Base-by-base conservation (phyloP, 176 grass and related monocot species). In the Areca catechu region DNA sequence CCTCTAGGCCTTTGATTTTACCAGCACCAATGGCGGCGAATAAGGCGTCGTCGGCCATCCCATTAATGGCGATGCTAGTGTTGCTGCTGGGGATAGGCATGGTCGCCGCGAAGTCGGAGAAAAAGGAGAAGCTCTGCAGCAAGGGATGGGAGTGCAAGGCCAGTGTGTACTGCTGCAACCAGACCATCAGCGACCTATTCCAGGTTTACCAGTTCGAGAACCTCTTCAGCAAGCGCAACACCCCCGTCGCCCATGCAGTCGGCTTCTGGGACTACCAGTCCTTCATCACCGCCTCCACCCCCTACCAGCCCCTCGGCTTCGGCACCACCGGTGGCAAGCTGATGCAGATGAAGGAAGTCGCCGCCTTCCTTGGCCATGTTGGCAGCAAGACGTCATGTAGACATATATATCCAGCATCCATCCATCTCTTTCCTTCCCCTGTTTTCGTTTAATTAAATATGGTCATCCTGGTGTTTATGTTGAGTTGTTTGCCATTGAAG, bases 291-390 rank as follows among this genome's bases (percentile, higher is more conserved):
- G 90, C 90, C 37, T 65, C 90, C 34, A 56, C 83, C 1, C 51
- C 69, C 49, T 95, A 67, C 57, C 69, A 90, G 82, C 77, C 86
- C 12, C 82, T 77, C 34, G 90, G 90, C 7, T 95, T 90, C 63
- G 76, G 86, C 49, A 95, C 90, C 71, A 90, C 86, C 18, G 86
- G 90, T 5, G 82, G 79, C 67, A 90, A 79, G 58, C 60, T 71
- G 48, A 76, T 70, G 65, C 64, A 76, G 24, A 69, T 82, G 77
- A 90, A 49, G 79, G 90, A 95, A 76, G 73, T 95, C 62, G 80
- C 90, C 19, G 90, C 90, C 28, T 95, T 95, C 82, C 76, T 95
- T 19, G 90, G 79, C 20, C 90, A 95, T 27, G 90, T 86, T 61
- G 86, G 90, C 67, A 73, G 76, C 73, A 80, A 81, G 67, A 95